A percentile compares a stretch with the other conserved stretches of the same genome.
Conservation (phyloP, 2,329 filamentous ascomycete species). For the Paecilomyces formosus region DNA sequence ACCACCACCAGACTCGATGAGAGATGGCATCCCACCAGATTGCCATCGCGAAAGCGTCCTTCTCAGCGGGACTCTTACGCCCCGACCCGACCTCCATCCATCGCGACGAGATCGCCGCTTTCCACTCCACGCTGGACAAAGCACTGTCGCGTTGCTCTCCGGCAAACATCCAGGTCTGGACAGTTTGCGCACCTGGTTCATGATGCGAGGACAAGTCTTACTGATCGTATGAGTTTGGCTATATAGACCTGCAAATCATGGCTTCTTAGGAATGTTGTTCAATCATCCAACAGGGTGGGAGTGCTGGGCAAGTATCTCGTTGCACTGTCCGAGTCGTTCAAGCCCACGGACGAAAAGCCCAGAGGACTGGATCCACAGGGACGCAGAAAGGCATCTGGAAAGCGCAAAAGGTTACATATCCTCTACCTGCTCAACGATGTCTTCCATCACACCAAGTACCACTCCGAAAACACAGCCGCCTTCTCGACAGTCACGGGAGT, state of each 20-base stretch:
- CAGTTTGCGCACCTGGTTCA: conserved; percentile 23
- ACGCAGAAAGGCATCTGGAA: conserved; percentile 44
- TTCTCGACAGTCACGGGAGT: conserved; percentile 46
- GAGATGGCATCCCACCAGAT: conserved; percentile 61
- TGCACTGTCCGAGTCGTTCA: conserved; percentile 58
- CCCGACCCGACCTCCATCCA: conserved; percentile 64
- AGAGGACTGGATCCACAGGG: conserved; percentile 7
- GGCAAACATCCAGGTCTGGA: conserved; percentile 81
- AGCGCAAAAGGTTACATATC: conserved; percentile 65
- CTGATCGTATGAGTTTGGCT: conserved; percentile 24
- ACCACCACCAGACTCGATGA: background rate
- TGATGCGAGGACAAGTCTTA: conserved; percentile 14
- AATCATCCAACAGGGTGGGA: conserved; percentile 57
- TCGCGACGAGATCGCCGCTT: conserved; percentile 61
- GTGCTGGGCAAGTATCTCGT: conserved; percentile 70
- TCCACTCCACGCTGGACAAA: conserved; percentile 59
- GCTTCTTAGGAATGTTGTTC: conserved; percentile 65
- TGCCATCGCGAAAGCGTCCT: conserved; percentile 71
- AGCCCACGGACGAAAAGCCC: conserved; percentile 14
- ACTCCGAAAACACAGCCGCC: conserved; percentile 37
- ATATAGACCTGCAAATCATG: conserved; percentile 79
- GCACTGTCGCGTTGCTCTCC: conserved; percentile 65
- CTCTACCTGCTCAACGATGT: conserved; percentile 74
- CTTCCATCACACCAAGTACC: conserved; percentile 59
- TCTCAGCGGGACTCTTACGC: conserved; percentile 65